Percentiles rank a stretch among this genome's conserved stretches.
Conservation (phyloP, 768 basidiomycete genomes). For the Leccinum uliginosum region DNA sequence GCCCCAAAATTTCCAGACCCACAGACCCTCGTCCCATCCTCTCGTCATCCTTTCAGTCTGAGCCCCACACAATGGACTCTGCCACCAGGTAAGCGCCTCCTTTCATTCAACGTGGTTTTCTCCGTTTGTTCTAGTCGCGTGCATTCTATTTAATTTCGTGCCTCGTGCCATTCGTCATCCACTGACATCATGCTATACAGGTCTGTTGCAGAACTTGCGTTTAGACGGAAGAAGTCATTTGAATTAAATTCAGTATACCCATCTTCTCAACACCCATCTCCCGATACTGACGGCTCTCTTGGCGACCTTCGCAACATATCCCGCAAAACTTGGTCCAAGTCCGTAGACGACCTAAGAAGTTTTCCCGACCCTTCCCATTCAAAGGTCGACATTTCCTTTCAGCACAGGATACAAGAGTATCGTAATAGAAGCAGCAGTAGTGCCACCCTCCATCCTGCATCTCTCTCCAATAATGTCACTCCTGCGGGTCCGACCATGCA, state of each 20-base stretch:
- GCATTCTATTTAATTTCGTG: conserved; percentile 4
- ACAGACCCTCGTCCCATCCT: conserved; percentile 79
- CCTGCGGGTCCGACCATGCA: conserved; percentile 34
- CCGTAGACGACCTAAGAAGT: conserved; percentile 72
- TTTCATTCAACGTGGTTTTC: neutral
- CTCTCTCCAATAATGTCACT: conserved; percentile 23
- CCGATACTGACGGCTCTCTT: conserved; percentile 34
- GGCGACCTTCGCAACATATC: conserved; percentile 71
- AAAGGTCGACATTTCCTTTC: conserved; percentile 46
- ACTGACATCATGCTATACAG: conserved; percentile 36
- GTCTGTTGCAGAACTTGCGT: conserved; percentile 62
- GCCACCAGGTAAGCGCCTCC: conserved; percentile 48
- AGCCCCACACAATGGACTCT: conserved; percentile 42
- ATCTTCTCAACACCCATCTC: conserved; percentile 28
- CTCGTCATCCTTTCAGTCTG: conserved; percentile 34
- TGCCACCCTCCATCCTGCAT: conserved; percentile 43
- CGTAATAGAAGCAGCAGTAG: conserved; percentile 56
- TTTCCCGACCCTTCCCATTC: conserved; percentile 35
- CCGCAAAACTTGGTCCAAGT: conserved; percentile 72
- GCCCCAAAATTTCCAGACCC: conserved; percentile 80
- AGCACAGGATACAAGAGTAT: conserved; percentile 63
- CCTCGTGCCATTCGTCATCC: neutral
- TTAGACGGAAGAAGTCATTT: conserved; percentile 40
- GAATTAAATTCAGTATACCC: conserved; percentile 36
- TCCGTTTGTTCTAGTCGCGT: conserved; percentile 6